Conservation (phyloP, 306 rosid species). For the Cajanus cajan region DNA sequence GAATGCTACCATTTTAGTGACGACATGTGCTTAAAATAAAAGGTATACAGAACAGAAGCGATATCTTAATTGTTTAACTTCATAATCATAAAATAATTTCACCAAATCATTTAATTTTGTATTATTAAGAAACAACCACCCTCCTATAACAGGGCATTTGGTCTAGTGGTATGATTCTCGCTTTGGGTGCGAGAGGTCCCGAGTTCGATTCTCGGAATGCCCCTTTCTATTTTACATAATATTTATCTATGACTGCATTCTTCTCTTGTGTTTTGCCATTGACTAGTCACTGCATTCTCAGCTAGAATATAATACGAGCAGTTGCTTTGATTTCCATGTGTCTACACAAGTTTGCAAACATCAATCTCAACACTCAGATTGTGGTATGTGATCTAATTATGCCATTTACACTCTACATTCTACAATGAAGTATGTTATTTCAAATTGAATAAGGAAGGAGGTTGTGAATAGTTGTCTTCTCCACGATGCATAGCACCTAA, state of each 20-base stretch:
- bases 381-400: not conserved
- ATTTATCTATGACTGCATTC: not conserved
- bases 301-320: not conserved
- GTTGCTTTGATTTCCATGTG: not conserved
- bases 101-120: too few species aligned
- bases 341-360: not conserved
- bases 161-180: slow-evolving; percentile 61
- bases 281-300: not conserved
- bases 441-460: not conserved
- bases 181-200: slow-evolving; percentile 60
- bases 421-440: not conserved
- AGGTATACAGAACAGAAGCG: not conserved
- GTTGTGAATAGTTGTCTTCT: not conserved
- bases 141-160: slow-evolving; percentile 38
- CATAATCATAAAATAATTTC: too few species aligned
- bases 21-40: not conserved
- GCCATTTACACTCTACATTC: not conserved
- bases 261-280: not conserved
- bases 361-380: not conserved
- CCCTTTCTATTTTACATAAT: not conserved
- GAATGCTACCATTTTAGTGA: not conserved
- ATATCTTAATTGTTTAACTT: too few species aligned
- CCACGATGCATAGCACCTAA: not conserved
- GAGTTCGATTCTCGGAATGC: slow-evolving; percentile 53
- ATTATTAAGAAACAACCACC: too few species aligned